Evolutionary conservation across 495 filamentous ascomycete species (phyloP).

Genomic region (Xylaria longipes): DNA sequence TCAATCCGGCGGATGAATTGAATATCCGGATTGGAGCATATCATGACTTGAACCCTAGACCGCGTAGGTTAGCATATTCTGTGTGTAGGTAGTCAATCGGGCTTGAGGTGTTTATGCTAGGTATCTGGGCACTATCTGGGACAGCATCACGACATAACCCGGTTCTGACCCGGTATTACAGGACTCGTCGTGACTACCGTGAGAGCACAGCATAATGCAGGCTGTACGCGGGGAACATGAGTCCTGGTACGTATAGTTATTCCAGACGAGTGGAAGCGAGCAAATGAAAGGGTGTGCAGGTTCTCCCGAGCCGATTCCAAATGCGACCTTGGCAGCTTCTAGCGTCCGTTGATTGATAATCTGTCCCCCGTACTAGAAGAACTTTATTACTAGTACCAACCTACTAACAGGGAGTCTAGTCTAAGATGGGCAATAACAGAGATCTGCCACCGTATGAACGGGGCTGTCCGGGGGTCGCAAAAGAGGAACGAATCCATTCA

Average conservation of each 20-base stretch:
- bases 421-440: neutral
- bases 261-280: slow-evolving; percentile 13
- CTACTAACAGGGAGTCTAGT: neutral
- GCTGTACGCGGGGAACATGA: neutral
- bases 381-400: neutral
- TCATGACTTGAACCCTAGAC: neutral
- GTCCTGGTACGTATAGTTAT: neutral
- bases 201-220: neutral
- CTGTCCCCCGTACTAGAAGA: neutral
- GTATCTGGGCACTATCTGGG: neutral
- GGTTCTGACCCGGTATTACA: too few relatives aligned
- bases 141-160: neutral
- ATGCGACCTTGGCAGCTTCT: slow-evolving; percentile 19
- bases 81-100: neutral
- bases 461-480: neutral
- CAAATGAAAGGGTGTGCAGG: slow-evolving; percentile 7
- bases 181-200: slow-evolving; percentile 3
- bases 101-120: neutral
- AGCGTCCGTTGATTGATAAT: slow-evolving; percentile 27
- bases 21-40: too few relatives aligned
- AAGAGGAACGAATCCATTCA: slow-evolving; percentile 3
- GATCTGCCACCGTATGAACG: neutral
- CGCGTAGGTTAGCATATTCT: neutral
- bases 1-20: too few relatives aligned
- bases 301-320: slow-evolving; percentile 20